Base-by-base conservation (phyloP, 73 alveolate species). In the Stentor coeruleus region DNA sequence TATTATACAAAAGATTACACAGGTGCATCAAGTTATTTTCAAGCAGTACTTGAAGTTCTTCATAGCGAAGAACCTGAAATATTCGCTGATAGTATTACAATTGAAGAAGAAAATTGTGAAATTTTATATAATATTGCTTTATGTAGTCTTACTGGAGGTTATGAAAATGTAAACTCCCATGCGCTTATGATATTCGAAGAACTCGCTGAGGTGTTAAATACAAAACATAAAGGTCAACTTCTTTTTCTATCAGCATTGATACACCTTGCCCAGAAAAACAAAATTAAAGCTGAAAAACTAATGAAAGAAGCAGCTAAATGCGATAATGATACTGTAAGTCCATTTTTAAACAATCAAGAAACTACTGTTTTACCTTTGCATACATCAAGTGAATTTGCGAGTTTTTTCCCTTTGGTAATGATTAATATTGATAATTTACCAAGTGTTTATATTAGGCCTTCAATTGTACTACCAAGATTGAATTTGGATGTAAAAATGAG, bases 81-180 rank as follows among this genome's bases (percentile, higher is more conserved):
- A 66, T 20, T 66, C 40, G 37, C 79, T 26, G 79, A 66, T 11
- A 31, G 40, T 66, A 20, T 66, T 33, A 31, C 79, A 20, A 31
- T 31, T 11, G 79, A 66, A 66, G 79, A 66, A 66, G 79, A 66
- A 66, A 66, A 66, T 31, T 66, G 79, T 31, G 79, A 66, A 33
- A 66, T 66, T 66, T 31, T 66, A 11, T 66, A 66, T 31, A 66
- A 66, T 31, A 20, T 66, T 33, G 79, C 40, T 2, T 66, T 66
- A 66, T 66, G 79, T 40, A 20, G 15, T 33, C 33, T 66, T 20
- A 28, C 37, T 66, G 36, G 20, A 66, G n/a, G 49, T 26, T 28
- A 11, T 33, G 20, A 20, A 40, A 11, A 66, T 26, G 14, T 20
- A 1, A 66, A 66, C n/a, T 20, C n/a, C 26, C 79, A 66, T 14